Percentiles rank a stretch among this genome's conserved stretches.
Evolutionary conservation across 345 rosid genomes (phyloP).

Genomic region (Arabidopsis suecica): DNA sequence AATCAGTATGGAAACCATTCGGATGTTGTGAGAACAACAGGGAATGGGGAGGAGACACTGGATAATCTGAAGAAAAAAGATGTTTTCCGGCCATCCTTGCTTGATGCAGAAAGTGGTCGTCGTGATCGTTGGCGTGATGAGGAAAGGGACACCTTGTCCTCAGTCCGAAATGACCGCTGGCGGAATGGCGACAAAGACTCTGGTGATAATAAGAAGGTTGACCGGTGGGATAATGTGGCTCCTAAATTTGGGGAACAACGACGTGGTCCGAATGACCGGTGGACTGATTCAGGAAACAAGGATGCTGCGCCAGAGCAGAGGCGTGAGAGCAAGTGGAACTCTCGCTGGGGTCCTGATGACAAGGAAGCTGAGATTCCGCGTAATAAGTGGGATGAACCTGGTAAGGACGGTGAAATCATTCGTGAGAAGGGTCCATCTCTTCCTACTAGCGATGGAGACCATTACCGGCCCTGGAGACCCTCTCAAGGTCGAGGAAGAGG

Average conservation of each 20-base stretch:
- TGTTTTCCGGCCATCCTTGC: conserved; percentile 82
- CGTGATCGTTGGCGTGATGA: conserved; percentile 97
- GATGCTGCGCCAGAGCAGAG: conserved; percentile 78
- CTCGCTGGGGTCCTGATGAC: conserved; percentile 95
- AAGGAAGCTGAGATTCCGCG: conserved; percentile 63
- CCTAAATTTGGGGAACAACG: conserved; percentile 73
- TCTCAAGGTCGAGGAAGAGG: conserved; percentile 80
- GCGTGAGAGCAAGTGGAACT: conserved; percentile 97
- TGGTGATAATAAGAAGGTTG: conserved; percentile 67
- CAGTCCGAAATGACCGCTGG: conserved; percentile 77
- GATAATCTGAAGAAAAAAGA: conserved; percentile 77
- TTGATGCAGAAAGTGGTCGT: conserved; percentile 76
- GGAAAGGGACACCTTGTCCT: conserved; percentile 83
- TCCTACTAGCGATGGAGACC: conserved; percentile 63
- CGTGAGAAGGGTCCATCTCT: conserved; percentile 64
- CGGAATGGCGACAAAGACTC: conserved; percentile 81
- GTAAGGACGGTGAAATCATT: conserved; percentile 68
- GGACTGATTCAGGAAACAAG: conserved; percentile 80
- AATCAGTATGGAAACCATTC: conserved; percentile 50
- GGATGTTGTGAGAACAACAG: conserved; percentile 57
- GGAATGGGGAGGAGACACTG: conserved; percentile 63
- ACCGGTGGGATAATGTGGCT: conserved; percentile 85
- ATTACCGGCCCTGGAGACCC: conserved; percentile 83
- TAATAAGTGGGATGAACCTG: conserved; percentile 65
- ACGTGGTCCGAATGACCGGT: conserved; percentile 74